These are phyloP conservation scores for Pseudonectria buxi DNA, from an alignment of 2,329 filamentous ascomycete genomes.

Conservation along the genomic window DNA sequence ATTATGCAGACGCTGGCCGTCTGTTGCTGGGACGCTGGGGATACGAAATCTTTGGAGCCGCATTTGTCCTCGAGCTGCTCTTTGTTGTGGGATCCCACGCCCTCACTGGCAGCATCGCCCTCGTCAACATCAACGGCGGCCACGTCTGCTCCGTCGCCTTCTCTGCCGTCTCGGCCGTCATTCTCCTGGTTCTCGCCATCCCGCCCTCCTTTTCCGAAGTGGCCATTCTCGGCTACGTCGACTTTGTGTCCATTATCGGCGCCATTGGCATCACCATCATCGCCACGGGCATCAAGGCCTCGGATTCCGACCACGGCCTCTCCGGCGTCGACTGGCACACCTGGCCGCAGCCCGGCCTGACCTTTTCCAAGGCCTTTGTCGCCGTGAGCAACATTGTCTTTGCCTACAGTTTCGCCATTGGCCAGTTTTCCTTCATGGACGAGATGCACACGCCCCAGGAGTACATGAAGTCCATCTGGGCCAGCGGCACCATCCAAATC, in stretches of 20 bases:
- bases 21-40: constrained; percentile 4
- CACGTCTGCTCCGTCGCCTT: constrained; percentile 8
- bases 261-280: constrained; percentile 9
- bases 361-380: constrained; percentile 7
- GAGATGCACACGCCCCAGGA: constrained; percentile 10
- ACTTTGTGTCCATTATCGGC: constrained; percentile 7
- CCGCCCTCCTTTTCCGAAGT: constrained; percentile 8
- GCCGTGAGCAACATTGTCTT: constrained; percentile 10
- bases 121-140: constrained; percentile 8
- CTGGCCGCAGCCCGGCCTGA: constrained; percentile 6
- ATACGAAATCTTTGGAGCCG: constrained; percentile 2
- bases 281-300: constrained; percentile 4
- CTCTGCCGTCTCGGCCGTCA: constrained; percentile 6
- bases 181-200: constrained; percentile 9
- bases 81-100: constrained; percentile 8
- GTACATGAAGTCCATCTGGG: constrained; percentile 10
- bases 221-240: constrained; percentile 7
- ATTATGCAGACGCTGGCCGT: constrained; percentile 8
- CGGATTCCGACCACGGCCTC: constrained; percentile 1
- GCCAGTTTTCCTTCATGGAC: constrained; percentile 10
- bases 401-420: constrained; percentile 8
- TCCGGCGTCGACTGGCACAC: constrained; percentile 7
- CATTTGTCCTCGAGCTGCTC: constrained; percentile 7
- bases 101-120: constrained; percentile 7
- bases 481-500: constrained; percentile 5